Conservation (phyloP, 768 basidiomycete genomes). For the Lentinus tigrinus region DNA sequence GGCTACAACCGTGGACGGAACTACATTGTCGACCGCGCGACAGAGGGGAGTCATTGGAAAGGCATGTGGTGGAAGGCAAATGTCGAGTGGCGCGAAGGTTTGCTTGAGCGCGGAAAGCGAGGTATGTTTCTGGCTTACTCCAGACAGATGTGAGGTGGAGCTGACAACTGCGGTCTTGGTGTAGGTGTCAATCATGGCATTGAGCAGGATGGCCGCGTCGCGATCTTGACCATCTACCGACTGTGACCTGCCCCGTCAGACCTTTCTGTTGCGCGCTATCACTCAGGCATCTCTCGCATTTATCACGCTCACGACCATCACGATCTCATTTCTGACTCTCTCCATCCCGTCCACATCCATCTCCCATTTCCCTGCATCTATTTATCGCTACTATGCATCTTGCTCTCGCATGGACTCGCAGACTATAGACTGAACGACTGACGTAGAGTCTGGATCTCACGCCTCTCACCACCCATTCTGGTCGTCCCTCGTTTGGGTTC, state of each 20-base stretch:
- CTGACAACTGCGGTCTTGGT: neutral
- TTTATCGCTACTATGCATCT: slow-evolving; percentile 2
- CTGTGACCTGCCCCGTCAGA: slow-evolving; percentile 27
- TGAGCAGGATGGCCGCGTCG: slow-evolving; percentile 75
- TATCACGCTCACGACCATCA: slow-evolving; percentile 6
- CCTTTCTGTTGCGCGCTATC: neutral
- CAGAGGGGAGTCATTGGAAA: slow-evolving; percentile 58
- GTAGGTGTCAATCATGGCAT: slow-evolving; percentile 84
- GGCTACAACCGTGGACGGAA: slow-evolving; percentile 86
- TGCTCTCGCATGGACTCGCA: slow-evolving; percentile 9
- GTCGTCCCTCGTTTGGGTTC: too few species aligned
- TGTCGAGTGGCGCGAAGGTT: slow-evolving; percentile 71
- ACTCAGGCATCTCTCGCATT: neutral
- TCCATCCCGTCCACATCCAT: neutral
- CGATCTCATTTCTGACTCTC: neutral
- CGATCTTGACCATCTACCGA: slow-evolving; percentile 69
- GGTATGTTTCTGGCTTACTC: slow-evolving; percentile 40
- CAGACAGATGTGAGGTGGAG: neutral
- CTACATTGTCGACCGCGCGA: slow-evolving; percentile 68
- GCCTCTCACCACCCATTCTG: neutral
- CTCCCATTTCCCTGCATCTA: neutral
- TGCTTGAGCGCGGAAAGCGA: slow-evolving; percentile 65
- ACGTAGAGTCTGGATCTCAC: neutral
- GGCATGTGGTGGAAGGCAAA: slow-evolving; percentile 74
- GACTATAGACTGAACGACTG: slow-evolving; percentile 1